Evolutionary conservation across 768 basidiomycete species (phyloP).

Genomic region (Gymnopilus junonius): DNA sequence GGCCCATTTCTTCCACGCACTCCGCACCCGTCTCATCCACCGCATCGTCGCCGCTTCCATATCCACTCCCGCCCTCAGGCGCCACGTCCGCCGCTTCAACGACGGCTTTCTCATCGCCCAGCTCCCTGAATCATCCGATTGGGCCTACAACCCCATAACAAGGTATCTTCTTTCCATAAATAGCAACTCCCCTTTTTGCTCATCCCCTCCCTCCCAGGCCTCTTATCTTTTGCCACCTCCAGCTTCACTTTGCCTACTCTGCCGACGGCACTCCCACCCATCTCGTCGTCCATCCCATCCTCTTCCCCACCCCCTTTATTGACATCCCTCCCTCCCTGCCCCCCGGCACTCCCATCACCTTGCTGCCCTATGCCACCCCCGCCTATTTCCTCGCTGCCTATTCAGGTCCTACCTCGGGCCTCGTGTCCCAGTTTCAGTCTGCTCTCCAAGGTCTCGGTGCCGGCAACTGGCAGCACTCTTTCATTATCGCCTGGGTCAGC

Average conservation of each 20-base stretch:
- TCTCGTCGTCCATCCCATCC: conserved; percentile 68
- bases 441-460: conserved; percentile 68
- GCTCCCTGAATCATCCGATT: conserved; percentile 49
- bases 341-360: conserved; percentile 67
- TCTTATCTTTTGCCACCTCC: conserved; percentile 62
- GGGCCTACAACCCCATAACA: conserved; percentile 58
- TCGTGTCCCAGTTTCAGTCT: conserved; percentile 65
- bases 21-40: conserved; percentile 58
- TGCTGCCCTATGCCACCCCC: conserved; percentile 74
- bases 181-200: conserved; percentile 10
- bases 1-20: conserved; percentile 64
- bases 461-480: conserved; percentile 53
- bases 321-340: conserved; percentile 49
- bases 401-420: conserved; percentile 63
- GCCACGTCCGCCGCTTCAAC: conserved; percentile 53
- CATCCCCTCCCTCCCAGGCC: conserved; percentile 48
- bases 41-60: conserved; percentile 45
- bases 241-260: conserved; percentile 48
- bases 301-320: conserved; percentile 61
- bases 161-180: conserved; percentile 38
- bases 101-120: conserved; percentile 68
- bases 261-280: conserved; percentile 33
- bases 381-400: conserved; percentile 78
- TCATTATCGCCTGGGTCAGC: conserved; percentile 73
- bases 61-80: conserved; percentile 32